phyloP scores from a whole-genome alignment of 805 yeast genomes.

The Saccharomyces eubayanus region DNA sequence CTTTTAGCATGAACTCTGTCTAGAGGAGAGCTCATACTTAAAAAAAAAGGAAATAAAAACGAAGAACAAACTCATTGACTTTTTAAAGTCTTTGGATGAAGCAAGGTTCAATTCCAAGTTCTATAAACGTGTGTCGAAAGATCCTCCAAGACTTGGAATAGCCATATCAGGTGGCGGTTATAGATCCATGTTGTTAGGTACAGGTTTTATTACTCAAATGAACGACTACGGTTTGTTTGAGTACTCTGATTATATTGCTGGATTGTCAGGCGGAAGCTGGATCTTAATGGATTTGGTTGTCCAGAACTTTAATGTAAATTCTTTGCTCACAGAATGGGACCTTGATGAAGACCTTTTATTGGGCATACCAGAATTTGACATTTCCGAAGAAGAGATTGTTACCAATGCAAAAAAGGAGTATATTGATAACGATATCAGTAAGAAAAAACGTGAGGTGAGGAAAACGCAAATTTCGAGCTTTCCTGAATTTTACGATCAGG shows the following conservation, averaged over 20 bases:
- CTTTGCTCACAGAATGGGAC: slow-evolving; percentile 33
- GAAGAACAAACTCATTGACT: slow-evolving; percentile 23
- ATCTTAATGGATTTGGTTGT: slow-evolving; percentile 42
- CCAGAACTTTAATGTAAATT: slow-evolving; percentile 34
- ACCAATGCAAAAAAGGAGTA: slow-evolving; percentile 2
- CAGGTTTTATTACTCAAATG: slow-evolving; percentile 26
- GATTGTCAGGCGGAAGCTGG: slow-evolving; percentile 73
- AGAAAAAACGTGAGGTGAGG: not conserved
- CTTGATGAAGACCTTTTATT: slow-evolving; percentile 41
- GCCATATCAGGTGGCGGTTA: slow-evolving; percentile 34
- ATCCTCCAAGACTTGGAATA: slow-evolving; percentile 30
- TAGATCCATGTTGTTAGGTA: slow-evolving; percentile 31
- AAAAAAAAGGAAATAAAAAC: slow-evolving; percentile 28
- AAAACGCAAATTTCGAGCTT: slow-evolving; percentile 4
- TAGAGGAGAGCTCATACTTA: slow-evolving; percentile 13
- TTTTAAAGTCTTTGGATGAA: slow-evolving; percentile 28
- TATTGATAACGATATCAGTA: not conserved
- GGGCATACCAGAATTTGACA: slow-evolving; percentile 50
- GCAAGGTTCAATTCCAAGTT: slow-evolving; percentile 30
- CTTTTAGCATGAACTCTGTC: slow-evolving; percentile 10
- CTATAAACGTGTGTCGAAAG: slow-evolving; percentile 13
- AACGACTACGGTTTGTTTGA: slow-evolving; percentile 41
- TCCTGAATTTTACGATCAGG: slow-evolving; percentile 15
- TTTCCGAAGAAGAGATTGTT: slow-evolving; percentile 22
- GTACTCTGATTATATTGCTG: slow-evolving; percentile 47